phyloP scores from a whole-genome alignment of 2,329 filamentous ascomycete species.

The Cladophialophora immunda region DNA sequence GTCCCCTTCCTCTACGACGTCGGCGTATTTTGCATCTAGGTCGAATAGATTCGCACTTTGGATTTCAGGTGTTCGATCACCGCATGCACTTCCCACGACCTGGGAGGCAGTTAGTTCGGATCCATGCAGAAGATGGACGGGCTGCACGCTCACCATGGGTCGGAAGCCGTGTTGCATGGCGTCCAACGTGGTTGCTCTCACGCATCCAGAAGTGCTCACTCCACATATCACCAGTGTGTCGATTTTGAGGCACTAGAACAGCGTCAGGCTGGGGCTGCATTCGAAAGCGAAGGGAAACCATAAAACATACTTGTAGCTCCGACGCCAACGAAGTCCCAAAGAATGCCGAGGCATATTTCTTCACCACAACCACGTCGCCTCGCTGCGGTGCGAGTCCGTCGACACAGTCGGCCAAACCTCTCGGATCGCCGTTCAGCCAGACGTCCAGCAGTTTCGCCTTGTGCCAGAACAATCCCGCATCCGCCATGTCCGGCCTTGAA shows the following conservation, averaged over 20 bases:
- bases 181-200: constrained; percentile 56
- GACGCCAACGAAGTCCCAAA: constrained; percentile 58
- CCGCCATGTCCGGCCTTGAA: constrained; percentile 52
- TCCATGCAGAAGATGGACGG: no score
- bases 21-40: constrained; percentile 57
- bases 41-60: constrained; percentile 58
- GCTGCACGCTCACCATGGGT: no score
- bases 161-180: constrained; percentile 56
- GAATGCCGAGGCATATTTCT: constrained; percentile 57
- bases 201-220: constrained; percentile 59
- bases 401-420: constrained; percentile 52
- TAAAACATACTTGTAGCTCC: no score
- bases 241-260: constrained; percentile 42
- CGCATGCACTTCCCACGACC: constrained; percentile 56
- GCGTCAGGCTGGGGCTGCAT: no score
- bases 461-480: constrained; percentile 55
- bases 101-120: constrained; percentile 11
- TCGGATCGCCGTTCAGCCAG: constrained; percentile 52
- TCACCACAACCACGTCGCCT: constrained; percentile 51
- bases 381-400: constrained; percentile 50
- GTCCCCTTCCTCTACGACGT: constrained; percentile 55
- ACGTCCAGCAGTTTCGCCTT: constrained; percentile 55
- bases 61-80: constrained; percentile 56
- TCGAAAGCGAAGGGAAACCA: no score
- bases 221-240: constrained; percentile 53